Evolutionary conservation across 2,329 filamentous ascomycete species (phyloP).

Genomic region (Colletotrichum sp.): DNA sequence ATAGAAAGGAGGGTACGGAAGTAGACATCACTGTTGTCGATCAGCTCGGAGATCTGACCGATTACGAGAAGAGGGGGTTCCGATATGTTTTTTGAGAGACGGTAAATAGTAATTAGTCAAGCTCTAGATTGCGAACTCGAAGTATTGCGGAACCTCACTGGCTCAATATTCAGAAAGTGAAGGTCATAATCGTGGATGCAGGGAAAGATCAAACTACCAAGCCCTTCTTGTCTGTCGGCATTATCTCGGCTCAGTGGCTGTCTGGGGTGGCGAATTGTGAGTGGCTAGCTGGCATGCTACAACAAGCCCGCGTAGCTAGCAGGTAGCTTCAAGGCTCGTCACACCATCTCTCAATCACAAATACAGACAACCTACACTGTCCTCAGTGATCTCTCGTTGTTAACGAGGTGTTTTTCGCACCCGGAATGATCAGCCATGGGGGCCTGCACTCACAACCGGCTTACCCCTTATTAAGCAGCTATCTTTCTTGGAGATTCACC

Average conservation of each 20-base stretch:
- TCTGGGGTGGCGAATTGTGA: not conserved
- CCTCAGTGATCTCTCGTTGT: too few relatives aligned
- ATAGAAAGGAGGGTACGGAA: not conserved
- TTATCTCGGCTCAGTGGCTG: not conserved
- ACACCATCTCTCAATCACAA: too few relatives aligned
- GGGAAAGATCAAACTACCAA: not conserved
- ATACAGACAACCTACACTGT: too few relatives aligned
- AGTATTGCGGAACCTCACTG: not conserved
- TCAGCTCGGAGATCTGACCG: not conserved
- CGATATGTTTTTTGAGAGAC: not conserved
- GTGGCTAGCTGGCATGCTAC: not conserved
- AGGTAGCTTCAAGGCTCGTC: too few relatives aligned
- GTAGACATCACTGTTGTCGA: not conserved
- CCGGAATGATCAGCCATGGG: too few relatives aligned
- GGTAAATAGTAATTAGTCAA: not conserved
- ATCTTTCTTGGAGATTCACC: too few relatives aligned
- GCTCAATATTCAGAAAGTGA: not conserved
- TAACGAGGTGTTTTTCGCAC: too few relatives aligned
- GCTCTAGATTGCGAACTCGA: too few relatives aligned
- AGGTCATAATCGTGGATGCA: not conserved
- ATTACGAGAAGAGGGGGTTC: not conserved
- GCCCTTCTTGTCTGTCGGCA: rapidly evolving
- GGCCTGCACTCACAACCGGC: too few relatives aligned
- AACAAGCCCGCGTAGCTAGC: not conserved
- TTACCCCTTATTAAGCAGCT: too few relatives aligned